These are phyloP conservation scores for Coprinopsis cinerea DNA, from an alignment of 768 basidiomycete genomes.

Conservation along the genomic window DNA sequence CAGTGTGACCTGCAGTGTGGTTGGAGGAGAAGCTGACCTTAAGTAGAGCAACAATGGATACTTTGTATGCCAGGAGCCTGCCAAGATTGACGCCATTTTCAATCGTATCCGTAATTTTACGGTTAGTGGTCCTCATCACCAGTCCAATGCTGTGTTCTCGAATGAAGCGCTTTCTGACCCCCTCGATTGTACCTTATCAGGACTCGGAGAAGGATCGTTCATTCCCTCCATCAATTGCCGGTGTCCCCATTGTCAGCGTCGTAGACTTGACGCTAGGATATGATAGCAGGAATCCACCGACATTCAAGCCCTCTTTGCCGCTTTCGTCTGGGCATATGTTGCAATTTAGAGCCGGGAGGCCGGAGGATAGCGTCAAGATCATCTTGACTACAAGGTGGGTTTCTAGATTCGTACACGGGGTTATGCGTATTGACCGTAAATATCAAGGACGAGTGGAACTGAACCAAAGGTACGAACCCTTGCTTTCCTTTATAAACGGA, in stretches of 20 bases:
- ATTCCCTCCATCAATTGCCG: conserved; percentile 61
- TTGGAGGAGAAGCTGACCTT: conserved; percentile 3
- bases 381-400: conserved; percentile 66
- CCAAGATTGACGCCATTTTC: conserved; percentile 68
- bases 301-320: conserved; percentile 54
- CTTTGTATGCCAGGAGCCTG: conserved; percentile 65
- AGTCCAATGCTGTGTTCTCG: too few relatives aligned
- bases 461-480: conserved; percentile 67
- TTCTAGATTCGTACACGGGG: not conserved
- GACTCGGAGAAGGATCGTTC: conserved; percentile 19
- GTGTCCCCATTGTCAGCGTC: conserved; percentile 53
- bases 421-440: conserved; percentile 1
- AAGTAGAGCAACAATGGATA: conserved; percentile 74
- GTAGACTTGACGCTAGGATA: conserved; percentile 75
- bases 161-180: not conserved
- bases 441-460: conserved; percentile 76
- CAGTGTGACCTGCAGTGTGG: not conserved
- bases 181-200: conserved; percentile 3
- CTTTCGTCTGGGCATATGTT: conserved; percentile 84
- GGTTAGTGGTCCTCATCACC: conserved; percentile 19
- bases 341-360: conserved; percentile 56
- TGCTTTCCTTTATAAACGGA: not conserved
- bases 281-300: conserved; percentile 69
- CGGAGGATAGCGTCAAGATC: conserved; percentile 39
- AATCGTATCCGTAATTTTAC: conserved; percentile 53